Conservation (phyloP, 2,329 filamentous ascomycete genomes). For the Stemphylium vesicarium region DNA sequence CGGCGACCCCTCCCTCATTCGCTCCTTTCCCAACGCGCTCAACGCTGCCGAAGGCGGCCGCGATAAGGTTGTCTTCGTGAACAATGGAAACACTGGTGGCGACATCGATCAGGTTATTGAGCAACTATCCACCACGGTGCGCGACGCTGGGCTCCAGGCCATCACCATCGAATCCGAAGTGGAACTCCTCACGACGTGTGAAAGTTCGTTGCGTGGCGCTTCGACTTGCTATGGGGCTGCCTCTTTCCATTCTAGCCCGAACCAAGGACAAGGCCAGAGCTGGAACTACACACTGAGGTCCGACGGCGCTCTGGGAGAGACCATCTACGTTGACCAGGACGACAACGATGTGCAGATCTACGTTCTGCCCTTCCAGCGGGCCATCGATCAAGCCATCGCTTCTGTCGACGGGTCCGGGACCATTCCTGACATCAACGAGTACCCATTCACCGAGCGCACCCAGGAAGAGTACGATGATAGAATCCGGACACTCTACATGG, state of each 20-base stretch:
- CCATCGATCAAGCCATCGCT: conserved; percentile 77
- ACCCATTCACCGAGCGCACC: conserved; percentile 76
- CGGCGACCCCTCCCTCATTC: conserved; percentile 65
- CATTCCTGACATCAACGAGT: conserved; percentile 62
- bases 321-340: conserved; percentile 67
- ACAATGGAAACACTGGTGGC: conserved; percentile 71
- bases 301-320: conserved; percentile 72
- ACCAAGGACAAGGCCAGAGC: conserved; percentile 66
- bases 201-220: conserved; percentile 63
- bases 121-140: conserved; percentile 64
- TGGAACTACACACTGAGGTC: conserved; percentile 90
- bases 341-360: conserved; percentile 81
- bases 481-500: conserved; percentile 75
- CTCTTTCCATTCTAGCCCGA: conserved; percentile 77
- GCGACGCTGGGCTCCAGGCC: conserved; percentile 62
- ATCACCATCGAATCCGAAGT: conserved; percentile 61
- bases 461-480: conserved; percentile 68
- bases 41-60: conserved; percentile 63
- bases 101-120: conserved; percentile 75
- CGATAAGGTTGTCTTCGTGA: conserved; percentile 77
- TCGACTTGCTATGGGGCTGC: conserved; percentile 76
- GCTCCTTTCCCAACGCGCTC: conserved; percentile 70
- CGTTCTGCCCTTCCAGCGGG: conserved; percentile 77
- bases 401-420: conserved; percentile 55
- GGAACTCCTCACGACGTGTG: conserved; percentile 69